phyloP scores from a whole-genome alignment of 176 grass and related monocot species.

The Aegilops longissima region DNA sequence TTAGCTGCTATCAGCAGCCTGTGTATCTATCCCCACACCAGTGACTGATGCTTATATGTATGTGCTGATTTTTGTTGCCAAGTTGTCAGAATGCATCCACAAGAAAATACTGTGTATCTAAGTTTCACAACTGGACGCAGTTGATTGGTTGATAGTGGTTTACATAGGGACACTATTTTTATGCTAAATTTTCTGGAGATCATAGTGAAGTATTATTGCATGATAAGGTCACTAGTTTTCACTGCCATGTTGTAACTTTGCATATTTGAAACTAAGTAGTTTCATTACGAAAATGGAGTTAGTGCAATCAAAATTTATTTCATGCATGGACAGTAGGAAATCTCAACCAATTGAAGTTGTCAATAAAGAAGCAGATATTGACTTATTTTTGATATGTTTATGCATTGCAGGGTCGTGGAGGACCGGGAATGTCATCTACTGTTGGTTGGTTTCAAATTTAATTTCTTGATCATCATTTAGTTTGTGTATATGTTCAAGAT shows the following conservation, averaged over 20 bases:
- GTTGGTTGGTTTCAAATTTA: conserved; percentile 42
- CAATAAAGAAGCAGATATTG: conserved; percentile 21
- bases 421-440: conserved; percentile 83
- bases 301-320: neutral
- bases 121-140: conserved; percentile 14
- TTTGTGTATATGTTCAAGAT: conserved; percentile 16
- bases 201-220: conserved; percentile 1
- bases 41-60: conserved; percentile 15
- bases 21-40: neutral
- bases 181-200: conserved; percentile 10
- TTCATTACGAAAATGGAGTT: conserved; percentile 20
- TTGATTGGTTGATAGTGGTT: conserved; percentile 16
- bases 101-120: conserved; percentile 21
- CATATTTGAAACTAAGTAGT: conserved; percentile 24
- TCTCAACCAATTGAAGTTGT: conserved; percentile 6
- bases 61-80: neutral
- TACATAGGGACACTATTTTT: neutral
- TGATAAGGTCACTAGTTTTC: neutral
- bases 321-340: conserved; percentile 11
- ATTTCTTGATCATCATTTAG: conserved; percentile 16
- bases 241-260: neutral
- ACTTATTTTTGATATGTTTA: conserved; percentile 35
- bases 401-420: conserved; percentile 89
- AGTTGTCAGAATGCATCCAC: neutral
- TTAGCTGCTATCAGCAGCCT: conserved; percentile 18